Evolutionary conservation across 768 basidiomycete species (phyloP).

Genomic region (Cystofilobasidium macerans): DNA sequence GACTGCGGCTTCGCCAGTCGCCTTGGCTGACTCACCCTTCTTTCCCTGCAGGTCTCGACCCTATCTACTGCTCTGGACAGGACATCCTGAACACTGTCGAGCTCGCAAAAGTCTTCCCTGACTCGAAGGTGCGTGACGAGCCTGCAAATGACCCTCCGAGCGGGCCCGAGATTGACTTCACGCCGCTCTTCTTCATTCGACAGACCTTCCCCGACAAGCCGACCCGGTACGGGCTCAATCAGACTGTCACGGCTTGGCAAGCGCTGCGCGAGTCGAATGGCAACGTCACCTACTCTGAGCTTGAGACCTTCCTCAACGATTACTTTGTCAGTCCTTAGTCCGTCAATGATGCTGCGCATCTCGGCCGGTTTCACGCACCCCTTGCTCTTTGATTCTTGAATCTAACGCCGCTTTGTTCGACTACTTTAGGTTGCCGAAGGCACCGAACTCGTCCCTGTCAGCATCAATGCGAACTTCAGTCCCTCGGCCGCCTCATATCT

Average conservation of each 20-base stretch:
- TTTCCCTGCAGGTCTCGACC: too few relatives aligned
- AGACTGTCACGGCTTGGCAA: slow-evolving; percentile 59
- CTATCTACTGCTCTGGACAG: slow-evolving; percentile 69
- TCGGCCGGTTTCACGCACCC: too few relatives aligned
- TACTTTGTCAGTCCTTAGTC: slow-evolving; percentile 48
- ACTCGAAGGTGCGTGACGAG: slow-evolving; percentile 48
- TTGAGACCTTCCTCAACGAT: slow-evolving; percentile 58
- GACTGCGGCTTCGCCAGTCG: too few relatives aligned
- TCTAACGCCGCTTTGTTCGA: too few relatives aligned
- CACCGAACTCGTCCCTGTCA: slow-evolving; percentile 58
- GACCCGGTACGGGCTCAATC: slow-evolving; percentile 54
- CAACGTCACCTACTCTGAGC: slow-evolving; percentile 44
- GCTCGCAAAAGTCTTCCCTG: slow-evolving; percentile 58
- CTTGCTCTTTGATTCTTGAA: too few relatives aligned
- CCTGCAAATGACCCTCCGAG: too few relatives aligned
- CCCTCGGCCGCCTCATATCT: slow-evolving; percentile 53
- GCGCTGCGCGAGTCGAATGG: slow-evolving; percentile 41
- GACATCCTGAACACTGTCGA: slow-evolving; percentile 70
- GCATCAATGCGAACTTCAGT: slow-evolving; percentile 50
- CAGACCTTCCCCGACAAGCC: slow-evolving; percentile 77
- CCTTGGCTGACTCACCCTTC: too few relatives aligned
- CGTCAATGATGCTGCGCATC: background rate
- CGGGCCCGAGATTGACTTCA: too few relatives aligned
- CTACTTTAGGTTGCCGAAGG: slow-evolving; percentile 61
- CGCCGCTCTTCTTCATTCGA: background rate